Base-by-base conservation (phyloP, 306 rosid species). In the Cucumis melo region DNA sequence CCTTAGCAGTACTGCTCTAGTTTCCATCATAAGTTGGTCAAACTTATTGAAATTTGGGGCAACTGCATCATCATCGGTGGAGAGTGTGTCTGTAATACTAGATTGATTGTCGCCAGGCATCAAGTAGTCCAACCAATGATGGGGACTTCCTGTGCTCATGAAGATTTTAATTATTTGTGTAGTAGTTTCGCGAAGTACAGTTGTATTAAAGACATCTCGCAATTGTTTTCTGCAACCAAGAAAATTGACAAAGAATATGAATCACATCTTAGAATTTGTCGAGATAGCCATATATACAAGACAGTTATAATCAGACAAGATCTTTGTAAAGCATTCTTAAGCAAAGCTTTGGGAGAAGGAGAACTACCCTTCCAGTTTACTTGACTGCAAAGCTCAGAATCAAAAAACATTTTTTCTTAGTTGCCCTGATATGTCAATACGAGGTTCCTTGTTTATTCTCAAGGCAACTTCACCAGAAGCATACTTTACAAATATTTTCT, bases 1-100 rank as follows among this genome's bases (percentile, higher is more conserved):
- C 99, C 99, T 95, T 74, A 88, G 78, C 80, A 95, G 79, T 59
- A 95, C 98, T n/a, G 81, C 85, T 15, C 78, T 82, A 27, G 96
- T 89, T 88, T 95, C 99, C 72, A 78, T 60, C 91, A 90, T 86
- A 55, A 95, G 98, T 80, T 87, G 92, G 56, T 90, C 90, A 56
- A 89, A 89, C 79, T 88, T 90, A 48, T 91, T 82, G 66, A 81
- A 24, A 57, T 83, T 88, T 19, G 84, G 81, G 81, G 83, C 77
- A 79, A 58, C 77, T 29, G 36, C 23, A 44, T 68, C 82, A 41
- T 82, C 81, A 73, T 53, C 73, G 78, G 87, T 72, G 53, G 86
- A 74, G 85, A 81, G 53, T 6, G 81, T 65, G 55, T 83, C 78
- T 61, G 17, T 82, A 79, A 36, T 79, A 42, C 29, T 56, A 36